phyloP scores from a whole-genome alignment of 805 yeast genomes.

The Hemisphaericaspora nanyangensis region DNA sequence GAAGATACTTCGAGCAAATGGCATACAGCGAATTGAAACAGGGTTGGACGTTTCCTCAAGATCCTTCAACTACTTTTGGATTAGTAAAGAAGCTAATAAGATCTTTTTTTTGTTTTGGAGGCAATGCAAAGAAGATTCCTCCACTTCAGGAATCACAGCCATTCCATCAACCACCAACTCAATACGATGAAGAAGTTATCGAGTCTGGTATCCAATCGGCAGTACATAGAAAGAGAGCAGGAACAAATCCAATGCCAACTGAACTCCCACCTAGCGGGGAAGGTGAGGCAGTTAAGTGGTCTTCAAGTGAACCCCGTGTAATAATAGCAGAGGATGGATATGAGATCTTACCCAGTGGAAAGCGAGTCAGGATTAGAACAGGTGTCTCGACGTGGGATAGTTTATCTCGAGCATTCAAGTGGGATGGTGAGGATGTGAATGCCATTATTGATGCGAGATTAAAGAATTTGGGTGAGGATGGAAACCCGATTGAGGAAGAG shows the following conservation, averaged over 20 bases:
- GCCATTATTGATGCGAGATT: conserved; percentile 52
- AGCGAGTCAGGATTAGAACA: conserved; percentile 43
- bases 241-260: conserved; percentile 40
- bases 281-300: conserved; percentile 22
- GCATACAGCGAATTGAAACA: conserved; percentile 72
- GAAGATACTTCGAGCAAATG: conserved; percentile 66
- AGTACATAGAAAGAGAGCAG: conserved; percentile 44
- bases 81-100: conserved; percentile 13
- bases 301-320: conserved; percentile 22
- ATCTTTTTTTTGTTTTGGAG: too few relatives aligned
- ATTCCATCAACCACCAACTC: neutral
- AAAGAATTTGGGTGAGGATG: conserved; percentile 7
- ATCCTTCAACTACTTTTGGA: conserved; percentile 28
- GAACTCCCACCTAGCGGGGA: conserved; percentile 51
- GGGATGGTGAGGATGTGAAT: conserved; percentile 41
- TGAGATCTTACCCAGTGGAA: conserved; percentile 75
- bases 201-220: conserved; percentile 25
- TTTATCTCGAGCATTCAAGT: conserved; percentile 5
- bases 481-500: neutral
- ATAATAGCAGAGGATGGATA: conserved; percentile 27
- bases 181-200: neutral
- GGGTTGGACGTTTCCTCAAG: conserved; percentile 69
- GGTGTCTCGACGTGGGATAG: conserved; percentile 14
- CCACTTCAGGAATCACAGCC: neutral
- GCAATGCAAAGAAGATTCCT: neutral